Evolutionary conservation across 140 eudicot species (phyloP).

Genomic region (Oenanthe javanica): DNA sequence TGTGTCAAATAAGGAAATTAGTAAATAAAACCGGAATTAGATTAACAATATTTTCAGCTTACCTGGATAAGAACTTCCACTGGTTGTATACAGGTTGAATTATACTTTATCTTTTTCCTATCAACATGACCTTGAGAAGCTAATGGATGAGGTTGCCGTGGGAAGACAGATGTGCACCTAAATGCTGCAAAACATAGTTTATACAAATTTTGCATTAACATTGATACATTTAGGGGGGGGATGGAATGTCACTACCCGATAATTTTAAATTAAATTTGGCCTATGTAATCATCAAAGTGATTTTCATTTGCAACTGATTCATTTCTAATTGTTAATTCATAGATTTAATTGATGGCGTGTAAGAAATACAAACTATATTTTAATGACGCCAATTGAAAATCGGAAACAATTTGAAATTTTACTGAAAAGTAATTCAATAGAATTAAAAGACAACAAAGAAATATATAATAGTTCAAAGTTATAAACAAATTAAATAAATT

Average conservation of each 20-base stretch:
- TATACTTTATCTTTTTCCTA: constrained; percentile 24
- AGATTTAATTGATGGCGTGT: not conserved
- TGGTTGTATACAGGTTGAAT: constrained; percentile 59
- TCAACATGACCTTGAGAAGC: constrained; percentile 35
- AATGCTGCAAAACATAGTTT: constrained; percentile 48
- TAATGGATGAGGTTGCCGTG: constrained; percentile 70
- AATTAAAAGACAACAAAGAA: not conserved
- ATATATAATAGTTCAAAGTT: not conserved
- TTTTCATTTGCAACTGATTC: not conserved
- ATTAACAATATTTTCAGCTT: constrained; percentile 9
- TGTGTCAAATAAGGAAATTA: constrained; percentile 22
- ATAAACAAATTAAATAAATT: not conserved
- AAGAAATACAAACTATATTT: not conserved
- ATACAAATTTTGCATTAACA: not conserved
- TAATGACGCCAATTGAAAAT: not conserved
- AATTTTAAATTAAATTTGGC: not conserved
- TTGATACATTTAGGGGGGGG: not conserved
- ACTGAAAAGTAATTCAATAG: not conserved
- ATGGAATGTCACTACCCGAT: not conserved
- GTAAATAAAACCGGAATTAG: not conserved
- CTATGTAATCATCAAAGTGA: not conserved
- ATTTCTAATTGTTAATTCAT: not conserved
- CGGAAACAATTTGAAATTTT: not conserved
- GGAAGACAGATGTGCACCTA: constrained; percentile 77
- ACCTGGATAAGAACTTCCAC: constrained; percentile 90